Conservation (phyloP, 2,329 filamentous ascomycete species). For the Fusarium dlaminii region DNA sequence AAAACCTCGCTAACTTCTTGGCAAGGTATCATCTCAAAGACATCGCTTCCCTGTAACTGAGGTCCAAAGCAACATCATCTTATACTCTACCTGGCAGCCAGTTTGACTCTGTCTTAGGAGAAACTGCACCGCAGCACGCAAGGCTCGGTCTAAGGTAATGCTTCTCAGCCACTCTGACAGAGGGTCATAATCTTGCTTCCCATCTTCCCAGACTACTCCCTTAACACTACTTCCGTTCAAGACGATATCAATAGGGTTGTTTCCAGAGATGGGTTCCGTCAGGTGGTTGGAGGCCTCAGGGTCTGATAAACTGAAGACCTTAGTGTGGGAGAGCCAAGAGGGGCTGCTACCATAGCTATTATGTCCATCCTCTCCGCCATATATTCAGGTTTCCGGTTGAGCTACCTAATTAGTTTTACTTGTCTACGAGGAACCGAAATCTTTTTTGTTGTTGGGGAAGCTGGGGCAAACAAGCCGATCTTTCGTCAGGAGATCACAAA, state of each 20-base stretch:
- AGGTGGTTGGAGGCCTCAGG: not conserved
- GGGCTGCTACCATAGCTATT: not conserved
- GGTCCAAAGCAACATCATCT: not conserved
- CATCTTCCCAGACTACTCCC: not conserved
- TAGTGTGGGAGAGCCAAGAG: not conserved
- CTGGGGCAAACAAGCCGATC: not conserved
- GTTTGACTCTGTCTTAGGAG: not conserved
- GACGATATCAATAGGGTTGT: not conserved
- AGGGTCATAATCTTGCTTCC: not conserved
- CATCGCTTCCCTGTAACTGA: not conserved
- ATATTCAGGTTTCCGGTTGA: not conserved
- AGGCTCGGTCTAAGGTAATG: not conserved
- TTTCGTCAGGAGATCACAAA: not conserved
- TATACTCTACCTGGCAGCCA: not conserved
- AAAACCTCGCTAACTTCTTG: not conserved
- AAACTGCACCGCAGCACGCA: not conserved
- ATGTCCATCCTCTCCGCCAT: not conserved
- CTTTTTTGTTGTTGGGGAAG: not conserved
- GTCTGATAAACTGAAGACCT: not conserved
- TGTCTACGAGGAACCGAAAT: not conserved
- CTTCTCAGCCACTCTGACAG: not conserved
- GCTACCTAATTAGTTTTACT: not conserved
- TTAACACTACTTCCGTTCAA: not conserved
- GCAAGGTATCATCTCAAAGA: not conserved
- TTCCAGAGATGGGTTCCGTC: not conserved